These are phyloP conservation scores for Mycena floridula DNA, from an alignment of 768 basidiomycete genomes.

Conservation along the genomic window DNA sequence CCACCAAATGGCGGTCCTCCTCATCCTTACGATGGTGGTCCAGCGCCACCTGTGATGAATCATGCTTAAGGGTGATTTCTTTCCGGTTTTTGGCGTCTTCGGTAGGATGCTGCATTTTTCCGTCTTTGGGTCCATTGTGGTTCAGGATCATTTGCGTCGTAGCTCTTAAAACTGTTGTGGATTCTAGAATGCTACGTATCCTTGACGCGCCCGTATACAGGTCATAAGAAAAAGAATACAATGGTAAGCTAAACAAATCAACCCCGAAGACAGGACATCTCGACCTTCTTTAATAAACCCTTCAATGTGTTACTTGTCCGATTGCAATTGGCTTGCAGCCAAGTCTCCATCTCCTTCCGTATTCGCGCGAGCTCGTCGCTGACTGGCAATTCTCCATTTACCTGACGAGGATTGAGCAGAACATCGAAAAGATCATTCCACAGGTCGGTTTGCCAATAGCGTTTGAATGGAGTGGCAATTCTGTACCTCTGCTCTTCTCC, in stretches of 20 bases:
- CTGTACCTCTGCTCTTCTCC: slow-evolving; percentile 45
- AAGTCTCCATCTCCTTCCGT: slow-evolving; percentile 78
- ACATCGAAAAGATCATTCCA: slow-evolving; percentile 83
- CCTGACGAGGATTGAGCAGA: slow-evolving; percentile 74
- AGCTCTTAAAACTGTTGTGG: no score
- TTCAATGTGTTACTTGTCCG: slow-evolving; percentile 77
- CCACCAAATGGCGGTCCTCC: slow-evolving; percentile 60
- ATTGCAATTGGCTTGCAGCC: slow-evolving; percentile 84
- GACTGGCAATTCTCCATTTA: slow-evolving; percentile 64
- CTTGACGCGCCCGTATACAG: slow-evolving; percentile 7
- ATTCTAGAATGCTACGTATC: slow-evolving; percentile 28
- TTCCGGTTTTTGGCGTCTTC: not conserved
- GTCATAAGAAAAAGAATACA: not conserved
- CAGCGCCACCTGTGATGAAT: slow-evolving; percentile 72
- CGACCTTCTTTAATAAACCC: slow-evolving; percentile 78
- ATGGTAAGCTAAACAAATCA: not conserved
- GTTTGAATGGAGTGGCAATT: slow-evolving; percentile 74
- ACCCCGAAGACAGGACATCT: slow-evolving; percentile 37
- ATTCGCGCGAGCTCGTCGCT: slow-evolving; percentile 58
- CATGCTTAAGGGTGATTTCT: slow-evolving; percentile 43
- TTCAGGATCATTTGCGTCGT: slow-evolving; percentile 1
- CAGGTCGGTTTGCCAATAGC: slow-evolving; percentile 91
- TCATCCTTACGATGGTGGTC: slow-evolving; percentile 69
- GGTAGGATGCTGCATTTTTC: not conserved
- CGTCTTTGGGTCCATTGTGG: not conserved